A percentile compares a stretch with the other conserved stretches of the same genome.
phyloP scores from a whole-genome alignment of 331 rosid species.

The Prunus yedoensis region DNA sequence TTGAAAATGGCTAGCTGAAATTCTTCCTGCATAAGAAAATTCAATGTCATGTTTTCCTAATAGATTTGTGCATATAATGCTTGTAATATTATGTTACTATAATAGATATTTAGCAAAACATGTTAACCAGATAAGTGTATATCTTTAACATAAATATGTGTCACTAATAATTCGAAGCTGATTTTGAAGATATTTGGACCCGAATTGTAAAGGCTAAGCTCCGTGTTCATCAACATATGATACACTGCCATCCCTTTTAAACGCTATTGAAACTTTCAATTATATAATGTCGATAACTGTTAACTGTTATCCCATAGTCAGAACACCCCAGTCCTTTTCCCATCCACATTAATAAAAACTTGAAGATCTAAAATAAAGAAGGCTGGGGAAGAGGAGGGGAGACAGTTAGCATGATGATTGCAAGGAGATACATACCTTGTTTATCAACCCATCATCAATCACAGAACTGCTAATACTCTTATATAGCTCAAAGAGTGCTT shows the following conservation, averaged over 20 bases:
- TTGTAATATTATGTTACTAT: neutral
- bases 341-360: neutral
- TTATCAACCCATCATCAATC: slow-evolving; percentile 82
- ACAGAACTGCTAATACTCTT: slow-evolving; percentile 87
- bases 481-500: slow-evolving; percentile 88
- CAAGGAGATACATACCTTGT: slow-evolving; percentile 52
- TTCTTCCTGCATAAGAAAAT: slow-evolving; percentile 69
- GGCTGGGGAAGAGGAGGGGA: neutral
- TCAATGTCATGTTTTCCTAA: neutral
- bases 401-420: neutral
- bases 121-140: neutral
- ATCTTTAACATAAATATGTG: neutral
- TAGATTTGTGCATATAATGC: slow-evolving; percentile 9
- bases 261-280: no score
- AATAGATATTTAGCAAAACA: neutral
- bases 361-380: neutral
- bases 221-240: neutral
- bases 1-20: slow-evolving; percentile 87
- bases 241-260: neutral
- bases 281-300: neutral
- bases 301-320: neutral
- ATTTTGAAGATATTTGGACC: neutral
- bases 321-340: neutral
- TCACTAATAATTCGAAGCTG: neutral
- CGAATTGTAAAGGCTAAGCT: slow-evolving; percentile 1